phyloP scores from a whole-genome alignment of 2,329 filamentous ascomycete genomes.

The Fusarium floridanum region DNA sequence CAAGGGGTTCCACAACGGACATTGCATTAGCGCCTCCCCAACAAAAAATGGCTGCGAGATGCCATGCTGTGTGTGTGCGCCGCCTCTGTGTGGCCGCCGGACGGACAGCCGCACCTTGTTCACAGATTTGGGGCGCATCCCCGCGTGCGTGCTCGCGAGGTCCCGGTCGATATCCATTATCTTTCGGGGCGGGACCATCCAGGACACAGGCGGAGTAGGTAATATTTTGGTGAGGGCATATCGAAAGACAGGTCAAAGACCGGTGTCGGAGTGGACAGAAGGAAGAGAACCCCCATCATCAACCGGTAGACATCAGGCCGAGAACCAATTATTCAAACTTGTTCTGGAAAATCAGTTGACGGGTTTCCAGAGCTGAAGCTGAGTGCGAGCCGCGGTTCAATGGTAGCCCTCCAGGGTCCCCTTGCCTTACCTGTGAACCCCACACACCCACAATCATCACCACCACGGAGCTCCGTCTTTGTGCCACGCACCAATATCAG shows the following conservation, averaged over 20 bases:
- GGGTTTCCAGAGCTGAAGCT: neutral
- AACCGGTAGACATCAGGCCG: neutral
- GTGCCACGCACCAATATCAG: conserved; percentile 15
- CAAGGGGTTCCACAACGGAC: conserved; percentile 35
- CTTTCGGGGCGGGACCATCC: neutral
- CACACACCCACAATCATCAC: conserved; percentile 6
- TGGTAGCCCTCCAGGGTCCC: conserved; percentile 4
- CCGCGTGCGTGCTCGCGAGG: conserved; percentile 21
- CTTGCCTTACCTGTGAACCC: conserved; percentile 6
- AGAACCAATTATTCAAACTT: neutral
- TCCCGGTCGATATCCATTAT: neutral
- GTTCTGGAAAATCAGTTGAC: neutral
- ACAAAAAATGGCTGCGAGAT: conserved; percentile 42
- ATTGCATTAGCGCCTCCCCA: conserved; percentile 48
- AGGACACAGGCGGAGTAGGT: neutral
- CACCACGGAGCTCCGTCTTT: neutral
- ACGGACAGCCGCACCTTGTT: conserved; percentile 32
- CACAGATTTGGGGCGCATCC: conserved; percentile 35
- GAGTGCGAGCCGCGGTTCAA: conserved; percentile 13
- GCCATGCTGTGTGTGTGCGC: neutral
- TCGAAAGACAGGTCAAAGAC: neutral
- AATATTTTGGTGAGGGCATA: neutral
- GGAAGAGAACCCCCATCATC: neutral
- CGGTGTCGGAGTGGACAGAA: neutral
- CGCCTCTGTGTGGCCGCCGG: neutral